phyloP scores from a whole-genome alignment of 2,329 filamentous ascomycete genomes.

The Xylariaceae sp. region DNA sequence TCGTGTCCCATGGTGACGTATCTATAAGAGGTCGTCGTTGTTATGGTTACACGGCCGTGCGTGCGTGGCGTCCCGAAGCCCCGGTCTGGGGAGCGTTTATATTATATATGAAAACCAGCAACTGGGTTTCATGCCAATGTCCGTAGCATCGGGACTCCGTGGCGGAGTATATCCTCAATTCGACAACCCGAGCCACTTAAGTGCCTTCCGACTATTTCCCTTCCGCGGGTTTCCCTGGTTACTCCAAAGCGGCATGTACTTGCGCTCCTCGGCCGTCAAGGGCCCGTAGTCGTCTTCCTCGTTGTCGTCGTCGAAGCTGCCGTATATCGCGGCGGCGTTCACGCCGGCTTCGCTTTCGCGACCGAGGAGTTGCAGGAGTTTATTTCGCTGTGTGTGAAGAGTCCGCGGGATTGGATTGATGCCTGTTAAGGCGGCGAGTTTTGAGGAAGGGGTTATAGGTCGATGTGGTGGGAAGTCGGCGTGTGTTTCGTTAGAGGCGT shows the following conservation, averaged over 20 bases:
- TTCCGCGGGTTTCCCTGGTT: constrained; percentile 33
- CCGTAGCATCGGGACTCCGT: no score
- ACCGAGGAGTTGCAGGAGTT: constrained; percentile 27
- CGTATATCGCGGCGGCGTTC: constrained; percentile 5
- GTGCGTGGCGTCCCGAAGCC: no score
- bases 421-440: no score
- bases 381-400: constrained; percentile 29
- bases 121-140: no score
- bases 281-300: constrained; percentile 26
- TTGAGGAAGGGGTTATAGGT: neutral
- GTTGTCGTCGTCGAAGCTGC: constrained; percentile 33
- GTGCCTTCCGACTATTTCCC: constrained; percentile 46
- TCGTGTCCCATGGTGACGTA: no score
- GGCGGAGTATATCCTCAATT: constrained; percentile 6
- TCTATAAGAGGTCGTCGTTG: no score
- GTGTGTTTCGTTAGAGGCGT: constrained; percentile 17
- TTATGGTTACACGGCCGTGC: no score
- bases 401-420: neutral
- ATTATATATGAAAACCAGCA: no score
- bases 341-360: constrained; percentile 9
- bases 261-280: constrained; percentile 45
- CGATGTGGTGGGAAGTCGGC: constrained; percentile 6
- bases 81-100: no score
- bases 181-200: constrained; percentile 48
- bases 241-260: constrained; percentile 46